A percentile compares a stretch with the other conserved stretches of the same genome.
Evolutionary conservation across 345 rosid species (phyloP).

Genomic region (Toxicodendron radicans): DNA sequence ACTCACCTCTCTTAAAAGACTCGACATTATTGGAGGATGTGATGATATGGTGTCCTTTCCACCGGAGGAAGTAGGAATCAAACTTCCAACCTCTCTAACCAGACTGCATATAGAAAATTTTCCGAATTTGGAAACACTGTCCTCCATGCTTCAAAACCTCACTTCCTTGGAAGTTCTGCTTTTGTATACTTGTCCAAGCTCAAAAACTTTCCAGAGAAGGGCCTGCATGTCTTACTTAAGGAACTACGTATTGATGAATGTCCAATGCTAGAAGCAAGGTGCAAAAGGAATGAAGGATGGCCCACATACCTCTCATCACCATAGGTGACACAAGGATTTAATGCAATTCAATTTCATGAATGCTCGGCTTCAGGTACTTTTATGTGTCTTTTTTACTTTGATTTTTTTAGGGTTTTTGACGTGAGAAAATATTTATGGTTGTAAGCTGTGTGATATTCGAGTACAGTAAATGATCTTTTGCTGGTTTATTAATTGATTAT

Average conservation of each 20-base stretch:
- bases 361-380: too few relatives aligned
- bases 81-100: constrained; percentile 19
- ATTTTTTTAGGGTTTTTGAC: too few relatives aligned
- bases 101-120: neutral
- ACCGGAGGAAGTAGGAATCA: constrained; percentile 17
- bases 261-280: constrained; percentile 19
- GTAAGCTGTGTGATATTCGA: too few relatives aligned
- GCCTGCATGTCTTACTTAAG: constrained; percentile 17
- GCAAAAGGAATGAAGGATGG: neutral
- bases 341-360: too few relatives aligned
- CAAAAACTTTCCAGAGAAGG: constrained; percentile 13
- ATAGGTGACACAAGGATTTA: too few relatives aligned
- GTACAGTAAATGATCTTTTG: too few relatives aligned
- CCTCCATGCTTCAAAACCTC: constrained; percentile 16
- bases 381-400: too few relatives aligned
- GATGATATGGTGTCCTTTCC: constrained; percentile 19
- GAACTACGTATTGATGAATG: constrained; percentile 11
- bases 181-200: constrained; percentile 19
- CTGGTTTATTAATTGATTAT: too few relatives aligned
- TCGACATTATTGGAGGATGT: constrained; percentile 7
- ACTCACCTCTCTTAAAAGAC: constrained; percentile 12
- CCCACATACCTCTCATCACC: too few relatives aligned
- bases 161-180: constrained; percentile 9
- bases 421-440: too few relatives aligned
- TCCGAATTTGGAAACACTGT: constrained; percentile 15